These are phyloP conservation scores for Fraxinus baroniana DNA, from an alignment of 305 asterid species.

Conservation along the genomic window DNA sequence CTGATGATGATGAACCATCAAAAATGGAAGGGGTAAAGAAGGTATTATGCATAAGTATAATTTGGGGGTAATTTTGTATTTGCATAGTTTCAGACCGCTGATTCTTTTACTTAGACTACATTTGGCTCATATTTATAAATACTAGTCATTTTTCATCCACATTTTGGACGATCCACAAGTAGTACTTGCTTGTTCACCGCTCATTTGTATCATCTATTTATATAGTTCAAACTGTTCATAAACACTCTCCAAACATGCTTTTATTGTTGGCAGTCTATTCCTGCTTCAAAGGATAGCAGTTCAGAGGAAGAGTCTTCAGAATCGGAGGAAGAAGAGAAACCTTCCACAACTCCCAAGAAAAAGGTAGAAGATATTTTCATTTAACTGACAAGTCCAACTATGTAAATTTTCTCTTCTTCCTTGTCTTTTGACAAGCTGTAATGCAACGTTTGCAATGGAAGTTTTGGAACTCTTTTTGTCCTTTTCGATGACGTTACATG, in stretches of 20 bases:
- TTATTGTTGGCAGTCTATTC: constrained; percentile 21
- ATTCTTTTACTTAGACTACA: not conserved
- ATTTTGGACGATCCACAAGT: not conserved
- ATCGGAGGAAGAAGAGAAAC: constrained; percentile 36
- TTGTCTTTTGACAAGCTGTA: not conserved
- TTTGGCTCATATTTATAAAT: not conserved
- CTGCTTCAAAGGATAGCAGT: constrained; percentile 26
- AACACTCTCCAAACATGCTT: not conserved
- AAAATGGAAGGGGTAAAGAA: constrained; percentile 16
- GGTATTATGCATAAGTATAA: not conserved
- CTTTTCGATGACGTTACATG: not conserved
- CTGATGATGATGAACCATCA: constrained; percentile 40
- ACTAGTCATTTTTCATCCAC: not conserved
- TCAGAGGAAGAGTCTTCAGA: constrained; percentile 44
- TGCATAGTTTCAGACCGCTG: not conserved
- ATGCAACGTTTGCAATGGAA: not conserved
- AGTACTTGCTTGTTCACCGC: not conserved
- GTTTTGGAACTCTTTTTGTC: not conserved
- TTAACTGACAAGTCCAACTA: not conserved
- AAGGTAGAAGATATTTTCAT: constrained; percentile 33
- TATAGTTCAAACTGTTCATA: not conserved
- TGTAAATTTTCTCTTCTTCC: not conserved
- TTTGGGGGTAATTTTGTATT: not conserved
- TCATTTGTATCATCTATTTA: not conserved
- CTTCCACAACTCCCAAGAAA: constrained; percentile 40